A percentile compares a stretch with the other conserved stretches of the same genome.
These are phyloP conservation scores for Hypomontagnella monticulosa DNA, from an alignment of 495 filamentous ascomycete genomes.

Conservation along the genomic window DNA sequence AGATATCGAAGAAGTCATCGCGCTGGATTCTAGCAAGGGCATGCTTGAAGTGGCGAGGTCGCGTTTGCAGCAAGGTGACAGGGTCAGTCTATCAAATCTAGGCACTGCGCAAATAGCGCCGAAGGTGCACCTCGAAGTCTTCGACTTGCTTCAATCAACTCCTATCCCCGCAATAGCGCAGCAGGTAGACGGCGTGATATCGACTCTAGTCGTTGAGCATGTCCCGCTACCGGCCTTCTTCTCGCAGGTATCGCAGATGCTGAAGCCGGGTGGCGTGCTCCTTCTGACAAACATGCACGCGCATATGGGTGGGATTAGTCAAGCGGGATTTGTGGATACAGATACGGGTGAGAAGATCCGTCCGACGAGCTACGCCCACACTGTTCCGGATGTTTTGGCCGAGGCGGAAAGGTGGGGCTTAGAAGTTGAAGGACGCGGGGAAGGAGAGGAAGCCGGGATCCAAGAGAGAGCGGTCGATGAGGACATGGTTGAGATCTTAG, in stretches of 20 bases:
- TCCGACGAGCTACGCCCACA: constrained; percentile 69
- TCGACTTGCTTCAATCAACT: constrained; percentile 52
- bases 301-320: constrained; percentile 70
- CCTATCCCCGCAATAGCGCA: constrained; percentile 18
- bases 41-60: constrained; percentile 66
- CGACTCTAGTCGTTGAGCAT: constrained; percentile 77
- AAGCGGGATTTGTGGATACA: constrained; percentile 73
- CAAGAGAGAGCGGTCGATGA: constrained; percentile 63
- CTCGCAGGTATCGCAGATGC: constrained; percentile 54
- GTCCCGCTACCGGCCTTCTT: constrained; percentile 69
- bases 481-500: constrained; percentile 59
- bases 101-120: neutral
- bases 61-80: constrained; percentile 43
- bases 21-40: constrained; percentile 51
- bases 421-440: constrained; percentile 49
- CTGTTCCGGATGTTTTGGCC: constrained; percentile 61
- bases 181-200: constrained; percentile 61
- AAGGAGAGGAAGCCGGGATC: constrained; percentile 41
- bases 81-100: neutral
- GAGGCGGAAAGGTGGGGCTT: constrained; percentile 66
- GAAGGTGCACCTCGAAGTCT: constrained; percentile 47
- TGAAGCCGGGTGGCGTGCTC: constrained; percentile 62
- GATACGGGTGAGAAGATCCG: constrained; percentile 68
- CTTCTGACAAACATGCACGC: constrained; percentile 79
- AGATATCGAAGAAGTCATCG: constrained; percentile 41